These are phyloP conservation scores for Xerocomus potaroensis DNA, from an alignment of 768 basidiomycete species.

Conservation along the genomic window DNA sequence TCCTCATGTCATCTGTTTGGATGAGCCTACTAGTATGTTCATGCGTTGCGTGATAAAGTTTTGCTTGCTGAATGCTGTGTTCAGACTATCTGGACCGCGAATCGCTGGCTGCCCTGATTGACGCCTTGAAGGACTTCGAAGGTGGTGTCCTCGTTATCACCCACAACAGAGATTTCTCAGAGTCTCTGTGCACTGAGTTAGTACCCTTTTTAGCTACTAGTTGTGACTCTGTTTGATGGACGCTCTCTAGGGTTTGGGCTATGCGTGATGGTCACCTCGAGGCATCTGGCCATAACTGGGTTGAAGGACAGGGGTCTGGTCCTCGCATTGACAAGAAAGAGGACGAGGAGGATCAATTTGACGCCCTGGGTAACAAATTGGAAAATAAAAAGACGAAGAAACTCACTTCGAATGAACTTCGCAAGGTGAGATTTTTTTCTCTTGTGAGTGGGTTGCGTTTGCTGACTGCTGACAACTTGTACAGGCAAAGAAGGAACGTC, in stretches of 20 bases:
- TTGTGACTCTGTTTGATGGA: background rate
- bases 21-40: conserved; percentile 86
- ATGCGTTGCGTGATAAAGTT: background rate
- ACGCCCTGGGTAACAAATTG: conserved; percentile 99
- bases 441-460: background rate
- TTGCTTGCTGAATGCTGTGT: background rate
- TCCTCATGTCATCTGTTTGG: conserved; percentile 94
- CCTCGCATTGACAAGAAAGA: conserved; percentile 92
- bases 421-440: conserved; percentile 56
- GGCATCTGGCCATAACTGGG: conserved; percentile 99
- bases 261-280: conserved; percentile 97
- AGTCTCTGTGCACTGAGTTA: conserved; percentile 89
- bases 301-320: conserved; percentile 96
- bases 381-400: conserved; percentile 85
- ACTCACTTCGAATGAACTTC: conserved; percentile 72
- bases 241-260: conserved; percentile 74
- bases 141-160: conserved; percentile 98
- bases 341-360: conserved; percentile 87
- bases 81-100: conserved; percentile 99
- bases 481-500: conserved; percentile 89
- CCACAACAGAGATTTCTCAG: conserved; percentile 98
- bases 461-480: conserved; percentile 10
- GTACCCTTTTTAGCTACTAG: conserved; percentile 3
- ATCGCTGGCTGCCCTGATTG: conserved; percentile 97
- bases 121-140: conserved; percentile 96